phyloP scores from a whole-genome alignment of 2,329 filamentous ascomycete genomes.

The Sclerotinia minor region DNA sequence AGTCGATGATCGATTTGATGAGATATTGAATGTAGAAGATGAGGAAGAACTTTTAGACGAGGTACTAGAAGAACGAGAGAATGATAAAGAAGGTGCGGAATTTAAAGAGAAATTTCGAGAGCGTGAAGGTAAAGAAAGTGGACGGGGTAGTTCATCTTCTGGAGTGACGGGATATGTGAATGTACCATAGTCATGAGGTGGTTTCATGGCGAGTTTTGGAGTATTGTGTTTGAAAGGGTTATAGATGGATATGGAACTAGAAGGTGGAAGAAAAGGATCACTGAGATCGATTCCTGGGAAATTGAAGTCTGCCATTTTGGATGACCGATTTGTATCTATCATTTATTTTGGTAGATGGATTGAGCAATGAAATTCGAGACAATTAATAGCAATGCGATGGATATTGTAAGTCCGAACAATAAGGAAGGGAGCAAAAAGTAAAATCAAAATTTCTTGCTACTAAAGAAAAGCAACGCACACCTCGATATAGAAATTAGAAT shows the following conservation, averaged over 20 bases:
- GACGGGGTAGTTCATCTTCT: neutral
- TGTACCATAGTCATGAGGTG: slow-evolving; percentile 17
- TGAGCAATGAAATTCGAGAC: neutral
- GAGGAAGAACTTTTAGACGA: neutral
- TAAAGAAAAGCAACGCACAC: neutral
- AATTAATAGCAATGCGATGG: neutral
- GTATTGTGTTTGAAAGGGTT: slow-evolving; percentile 7
- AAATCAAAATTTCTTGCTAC: neutral
- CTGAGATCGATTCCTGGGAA: slow-evolving; percentile 21
- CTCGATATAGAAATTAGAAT: neutral
- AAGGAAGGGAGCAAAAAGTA: neutral
- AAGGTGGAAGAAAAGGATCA: slow-evolving; percentile 14
- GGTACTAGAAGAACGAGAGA: slow-evolving; percentile 13
- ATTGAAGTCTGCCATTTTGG: slow-evolving; percentile 14
- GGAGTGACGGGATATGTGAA: slow-evolving; percentile 14
- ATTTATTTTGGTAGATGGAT: neutral
- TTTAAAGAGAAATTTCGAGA: neutral
- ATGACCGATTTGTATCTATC: neutral
- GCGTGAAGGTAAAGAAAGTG: neutral
- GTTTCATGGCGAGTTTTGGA: neutral
- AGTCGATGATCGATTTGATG: neutral
- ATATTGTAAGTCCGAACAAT: neutral
- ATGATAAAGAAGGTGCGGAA: neutral
- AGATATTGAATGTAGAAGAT: neutral
- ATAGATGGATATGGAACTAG: neutral